Percentiles rank a stretch among this genome's conserved stretches.
Evolutionary conservation across 768 basidiomycete genomes (phyloP).

Genomic region (Terana coerulea): DNA sequence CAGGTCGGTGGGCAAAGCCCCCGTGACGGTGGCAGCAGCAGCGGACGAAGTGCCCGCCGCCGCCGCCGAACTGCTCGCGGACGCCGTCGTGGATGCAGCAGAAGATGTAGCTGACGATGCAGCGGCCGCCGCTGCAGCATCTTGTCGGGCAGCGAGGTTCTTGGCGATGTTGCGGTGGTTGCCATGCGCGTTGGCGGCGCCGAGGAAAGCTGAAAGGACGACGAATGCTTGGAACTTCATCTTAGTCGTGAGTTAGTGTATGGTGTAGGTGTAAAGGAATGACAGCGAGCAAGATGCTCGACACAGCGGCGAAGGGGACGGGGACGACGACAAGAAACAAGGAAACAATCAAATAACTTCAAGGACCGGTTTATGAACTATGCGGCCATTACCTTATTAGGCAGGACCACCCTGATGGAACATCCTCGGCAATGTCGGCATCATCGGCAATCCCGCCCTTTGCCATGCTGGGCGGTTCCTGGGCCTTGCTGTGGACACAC

Average conservation of each 20-base stretch:
- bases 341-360: not conserved
- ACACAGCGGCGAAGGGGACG: not conserved
- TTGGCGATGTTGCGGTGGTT: conserved; percentile 12
- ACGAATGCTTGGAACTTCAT: conserved; percentile 27
- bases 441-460: not conserved
- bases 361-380: conserved; percentile 4
- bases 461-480: too few relatives aligned
- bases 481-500: too few relatives aligned
- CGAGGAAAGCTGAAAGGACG: conserved; percentile 19
- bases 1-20: conserved; percentile 20
- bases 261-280: conserved; percentile 7
- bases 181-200: conserved; percentile 12
- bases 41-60: conserved; percentile 5
- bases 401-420: conserved; percentile 1
- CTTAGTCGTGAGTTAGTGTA: conserved; percentile 12
- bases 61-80: conserved; percentile 13
- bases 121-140: conserved; percentile 16
- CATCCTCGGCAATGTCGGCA: not conserved
- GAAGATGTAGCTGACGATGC: conserved; percentile 14
- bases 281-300: conserved; percentile 13
- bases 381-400: conserved; percentile 4
- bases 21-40: conserved; percentile 8
- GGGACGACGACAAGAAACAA: conserved; percentile 10
- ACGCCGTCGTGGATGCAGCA: conserved; percentile 8
- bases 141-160: conserved; percentile 10